Conservation (phyloP, 169 alveolate genomes). For the Theileria equi region DNA sequence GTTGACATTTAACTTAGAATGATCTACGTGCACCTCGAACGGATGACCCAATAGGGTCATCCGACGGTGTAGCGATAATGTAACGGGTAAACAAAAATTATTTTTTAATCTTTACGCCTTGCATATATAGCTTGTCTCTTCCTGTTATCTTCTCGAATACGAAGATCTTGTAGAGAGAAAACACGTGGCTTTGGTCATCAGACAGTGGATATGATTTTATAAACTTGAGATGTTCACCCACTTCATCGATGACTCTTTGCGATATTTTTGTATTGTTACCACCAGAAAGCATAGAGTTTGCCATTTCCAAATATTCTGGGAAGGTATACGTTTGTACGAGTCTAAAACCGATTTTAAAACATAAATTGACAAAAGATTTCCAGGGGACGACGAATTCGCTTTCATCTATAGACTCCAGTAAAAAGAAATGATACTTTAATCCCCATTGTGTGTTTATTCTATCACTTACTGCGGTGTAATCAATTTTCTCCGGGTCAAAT, state of each 20-base stretch:
- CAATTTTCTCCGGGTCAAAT: neutral
- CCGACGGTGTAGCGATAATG: too few species aligned
- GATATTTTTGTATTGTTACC: neutral
- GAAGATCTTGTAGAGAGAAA: slow-evolving; percentile 49
- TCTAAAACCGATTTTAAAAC: slow-evolving; percentile 33
- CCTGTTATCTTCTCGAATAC: slow-evolving; percentile 59
- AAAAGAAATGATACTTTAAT: slow-evolving; percentile 68
- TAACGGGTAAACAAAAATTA: too few species aligned
- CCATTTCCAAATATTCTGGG: slow-evolving; percentile 51
- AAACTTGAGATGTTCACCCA: slow-evolving; percentile 15
- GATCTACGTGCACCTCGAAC: too few species aligned
- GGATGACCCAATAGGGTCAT: too few species aligned
- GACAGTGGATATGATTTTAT: slow-evolving; percentile 25
- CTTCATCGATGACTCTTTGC: slow-evolving; percentile 39
- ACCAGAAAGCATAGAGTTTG: neutral
- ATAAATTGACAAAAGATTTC: slow-evolving; percentile 41
- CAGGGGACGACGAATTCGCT: slow-evolving; percentile 74
- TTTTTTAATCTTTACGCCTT: slow-evolving; percentile 53
- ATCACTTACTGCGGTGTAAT: neutral
- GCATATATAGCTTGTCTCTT: slow-evolving; percentile 57
- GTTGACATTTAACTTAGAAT: neutral
- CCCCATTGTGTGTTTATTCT: slow-evolving; percentile 63
- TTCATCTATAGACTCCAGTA: slow-evolving; percentile 77
- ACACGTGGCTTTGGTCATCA: slow-evolving; percentile 44
- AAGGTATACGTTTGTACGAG: slow-evolving; percentile 44